Conservation (phyloP, 2,329 filamentous ascomycete species). For the Diaporthe destruens region DNA sequence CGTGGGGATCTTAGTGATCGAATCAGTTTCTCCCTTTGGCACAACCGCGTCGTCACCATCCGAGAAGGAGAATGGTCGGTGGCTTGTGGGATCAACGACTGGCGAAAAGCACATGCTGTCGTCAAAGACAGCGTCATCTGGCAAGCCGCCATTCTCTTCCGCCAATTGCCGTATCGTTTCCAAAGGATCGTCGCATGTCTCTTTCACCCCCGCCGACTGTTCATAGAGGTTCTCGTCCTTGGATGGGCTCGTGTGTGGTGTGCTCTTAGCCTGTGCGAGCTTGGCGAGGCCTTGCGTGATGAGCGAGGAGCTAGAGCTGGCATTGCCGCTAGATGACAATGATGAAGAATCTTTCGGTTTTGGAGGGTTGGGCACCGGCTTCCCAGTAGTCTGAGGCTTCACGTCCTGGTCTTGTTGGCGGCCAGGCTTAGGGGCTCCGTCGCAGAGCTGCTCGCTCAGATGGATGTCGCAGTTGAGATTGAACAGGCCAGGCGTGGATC, state of each 20-base stretch:
- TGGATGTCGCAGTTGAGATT: constrained; percentile 9
- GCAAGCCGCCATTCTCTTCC: constrained; percentile 38
- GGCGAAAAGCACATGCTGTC: constrained; percentile 34
- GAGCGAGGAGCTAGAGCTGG: constrained; percentile 36
- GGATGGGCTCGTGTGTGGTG: constrained; percentile 38
- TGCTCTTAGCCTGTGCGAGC: constrained; percentile 30
- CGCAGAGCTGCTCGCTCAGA: constrained; percentile 30
- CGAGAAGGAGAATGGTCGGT: constrained; percentile 23
- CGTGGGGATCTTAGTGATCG: background rate
- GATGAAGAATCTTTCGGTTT: constrained; percentile 33
- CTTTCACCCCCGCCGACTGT: background rate
- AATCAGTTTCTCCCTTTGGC: background rate
- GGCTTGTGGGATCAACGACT: background rate
- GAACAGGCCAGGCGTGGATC: constrained; percentile 7
- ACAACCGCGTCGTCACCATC: constrained; percentile 5
- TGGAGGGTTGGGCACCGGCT: background rate
- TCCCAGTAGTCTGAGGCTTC: background rate
- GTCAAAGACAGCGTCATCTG: constrained; percentile 36
- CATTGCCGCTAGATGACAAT: constrained; percentile 29
- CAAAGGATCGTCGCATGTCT: constrained; percentile 19
- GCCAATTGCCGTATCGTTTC: constrained; percentile 32
- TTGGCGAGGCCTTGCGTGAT: constrained; percentile 38
- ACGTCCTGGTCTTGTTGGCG: background rate
- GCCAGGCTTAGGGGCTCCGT: background rate
- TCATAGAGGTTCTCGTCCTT: constrained; percentile 34